These are phyloP conservation scores for Primulina eburnea DNA, from an alignment of 257 asterid genomes.

Conservation along the genomic window DNA sequence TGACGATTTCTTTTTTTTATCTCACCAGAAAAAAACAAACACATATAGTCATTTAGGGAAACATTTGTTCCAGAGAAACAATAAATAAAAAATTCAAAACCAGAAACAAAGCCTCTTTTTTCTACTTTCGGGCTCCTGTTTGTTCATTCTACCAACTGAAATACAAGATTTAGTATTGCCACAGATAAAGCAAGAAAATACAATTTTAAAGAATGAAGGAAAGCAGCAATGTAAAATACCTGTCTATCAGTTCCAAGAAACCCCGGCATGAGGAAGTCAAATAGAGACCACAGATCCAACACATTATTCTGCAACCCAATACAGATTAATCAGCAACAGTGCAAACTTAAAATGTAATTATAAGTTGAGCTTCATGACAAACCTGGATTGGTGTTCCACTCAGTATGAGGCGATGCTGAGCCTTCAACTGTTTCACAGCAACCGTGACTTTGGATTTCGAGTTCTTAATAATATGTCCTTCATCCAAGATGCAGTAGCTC, in stretches of 20 bases:
- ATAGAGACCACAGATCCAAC: slow-evolving; percentile 97
- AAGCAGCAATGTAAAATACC: slow-evolving; percentile 42
- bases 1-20: background rate
- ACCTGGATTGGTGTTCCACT: slow-evolving; percentile 99
- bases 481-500: slow-evolving; percentile 96
- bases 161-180: background rate
- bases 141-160: background rate
- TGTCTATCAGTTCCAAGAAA: slow-evolving; percentile 99
- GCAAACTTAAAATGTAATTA: slow-evolving; percentile 20
- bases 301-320: slow-evolving; percentile 86
- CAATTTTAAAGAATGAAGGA: slow-evolving; percentile 11
- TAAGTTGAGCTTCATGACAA: slow-evolving; percentile 26
- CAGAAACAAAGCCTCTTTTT: background rate
- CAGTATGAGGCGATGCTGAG: slow-evolving; percentile 92
- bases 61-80: background rate
- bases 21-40: background rate
- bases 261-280: slow-evolving; percentile 99
- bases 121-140: background rate
- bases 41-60: background rate
- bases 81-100: background rate
- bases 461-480: slow-evolving; percentile 94
- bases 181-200: slow-evolving; percentile 12
- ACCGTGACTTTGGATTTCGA: slow-evolving; percentile 84
- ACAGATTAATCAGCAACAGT: slow-evolving; percentile 29
- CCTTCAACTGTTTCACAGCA: slow-evolving; percentile 92